Evolutionary conservation across 371 early-diverging fungal genomes (phyloP).

Genomic region (Lichtheimia ramosa): DNA sequence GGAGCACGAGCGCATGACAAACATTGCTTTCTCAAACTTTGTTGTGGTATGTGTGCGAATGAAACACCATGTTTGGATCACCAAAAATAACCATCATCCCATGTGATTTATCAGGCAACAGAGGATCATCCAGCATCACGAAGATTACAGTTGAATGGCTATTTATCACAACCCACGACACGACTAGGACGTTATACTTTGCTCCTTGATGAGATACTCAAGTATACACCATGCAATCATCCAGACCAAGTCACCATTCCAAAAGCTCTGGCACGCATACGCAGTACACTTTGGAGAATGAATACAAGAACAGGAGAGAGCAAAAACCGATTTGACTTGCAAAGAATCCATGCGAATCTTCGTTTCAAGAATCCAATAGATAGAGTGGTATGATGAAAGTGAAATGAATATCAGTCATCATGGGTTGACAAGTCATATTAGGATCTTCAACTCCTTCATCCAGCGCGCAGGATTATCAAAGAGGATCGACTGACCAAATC

Average conservation of each 20-base stretch:
- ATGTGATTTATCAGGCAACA: not conserved
- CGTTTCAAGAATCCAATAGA: conserved; percentile 29
- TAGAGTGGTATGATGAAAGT: conserved; percentile 68
- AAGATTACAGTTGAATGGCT: conserved; percentile 75
- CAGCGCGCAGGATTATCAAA: conserved; percentile 72
- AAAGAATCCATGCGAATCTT: conserved; percentile 27
- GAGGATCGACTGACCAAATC: conserved; percentile 73
- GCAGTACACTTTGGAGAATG: conserved; percentile 68
- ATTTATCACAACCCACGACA: conserved; percentile 81
- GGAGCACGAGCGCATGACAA: conserved; percentile 74
- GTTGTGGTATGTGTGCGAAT: conserved; percentile 48
- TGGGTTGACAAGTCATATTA: conserved; percentile 16
- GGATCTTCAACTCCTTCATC: conserved; percentile 73
- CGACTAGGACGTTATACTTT: conserved; percentile 88
- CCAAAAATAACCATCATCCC: not conserved
- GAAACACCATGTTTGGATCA: not conserved
- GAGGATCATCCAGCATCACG: conserved; percentile 78
- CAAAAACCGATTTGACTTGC: conserved; percentile 75
- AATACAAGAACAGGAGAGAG: conserved; percentile 84
- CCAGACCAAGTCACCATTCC: conserved; percentile 69
- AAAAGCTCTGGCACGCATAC: conserved; percentile 65
- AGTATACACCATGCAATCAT: conserved; percentile 74
- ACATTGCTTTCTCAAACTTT: conserved; percentile 70
- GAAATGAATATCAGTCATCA: conserved; percentile 39
- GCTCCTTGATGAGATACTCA: conserved; percentile 76